Conservation (phyloP, 495 filamentous ascomycete species). For the Cenococcum geophilum region DNA sequence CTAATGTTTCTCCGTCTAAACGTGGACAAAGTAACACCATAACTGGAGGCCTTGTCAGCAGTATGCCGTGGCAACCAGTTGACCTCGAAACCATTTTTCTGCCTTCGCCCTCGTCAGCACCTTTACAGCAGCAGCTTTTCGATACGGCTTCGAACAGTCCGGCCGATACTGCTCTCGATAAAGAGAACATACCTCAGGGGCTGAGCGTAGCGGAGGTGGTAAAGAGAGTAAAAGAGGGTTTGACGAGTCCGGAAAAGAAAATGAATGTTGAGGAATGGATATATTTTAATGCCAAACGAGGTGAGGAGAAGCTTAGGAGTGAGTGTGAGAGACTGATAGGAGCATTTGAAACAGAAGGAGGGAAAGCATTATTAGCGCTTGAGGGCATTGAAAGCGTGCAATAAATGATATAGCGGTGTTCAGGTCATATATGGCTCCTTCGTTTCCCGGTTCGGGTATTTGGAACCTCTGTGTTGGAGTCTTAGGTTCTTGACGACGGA, state of each 20-base stretch:
- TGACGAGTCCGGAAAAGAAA: constrained; percentile 71
- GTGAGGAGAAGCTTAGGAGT: constrained; percentile 66
- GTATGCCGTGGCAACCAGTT: constrained; percentile 4
- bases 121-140: not conserved
- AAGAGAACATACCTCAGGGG: constrained; percentile 39
- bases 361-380: constrained; percentile 64
- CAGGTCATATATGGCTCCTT: no score
- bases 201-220: constrained; percentile 39
- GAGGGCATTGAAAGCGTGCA: constrained; percentile 57
- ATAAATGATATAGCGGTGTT: not conserved
- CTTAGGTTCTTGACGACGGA: not conserved
- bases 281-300: constrained; percentile 65
- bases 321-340: constrained; percentile 78
- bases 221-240: constrained; percentile 44
- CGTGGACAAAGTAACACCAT: not conserved
- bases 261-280: constrained; percentile 97
- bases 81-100: constrained; percentile 11
- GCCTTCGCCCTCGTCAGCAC: not conserved
- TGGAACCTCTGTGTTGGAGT: not conserved
- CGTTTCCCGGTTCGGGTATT: no score
- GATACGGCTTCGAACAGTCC: not conserved
- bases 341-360: constrained; percentile 76
- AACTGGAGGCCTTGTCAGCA: not conserved
- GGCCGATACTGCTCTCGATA: constrained; percentile 39
- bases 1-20: constrained; percentile 6